Evolutionary conservation across 805 yeast species (phyloP).

Genomic region (Maudiozyma pseudohumilis): DNA sequence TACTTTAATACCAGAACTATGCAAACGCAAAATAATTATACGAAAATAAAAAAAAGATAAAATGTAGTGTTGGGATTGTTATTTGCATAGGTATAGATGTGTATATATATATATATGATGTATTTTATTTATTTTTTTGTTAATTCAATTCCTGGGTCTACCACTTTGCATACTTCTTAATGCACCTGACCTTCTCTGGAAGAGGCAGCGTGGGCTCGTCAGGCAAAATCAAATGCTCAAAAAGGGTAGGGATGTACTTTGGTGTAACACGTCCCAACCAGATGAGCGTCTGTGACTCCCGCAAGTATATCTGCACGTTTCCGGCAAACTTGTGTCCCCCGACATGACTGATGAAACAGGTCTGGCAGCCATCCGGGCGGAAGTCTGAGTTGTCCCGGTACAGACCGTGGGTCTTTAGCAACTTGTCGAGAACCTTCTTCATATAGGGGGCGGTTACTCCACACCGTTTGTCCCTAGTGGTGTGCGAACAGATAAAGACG

Average conservation of each 20-base stretch:
- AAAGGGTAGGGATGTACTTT: slow-evolving; percentile 59
- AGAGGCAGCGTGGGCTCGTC: slow-evolving; percentile 60
- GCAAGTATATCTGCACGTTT: slow-evolving; percentile 67
- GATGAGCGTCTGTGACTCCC: slow-evolving; percentile 40
- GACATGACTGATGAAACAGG: slow-evolving; percentile 70
- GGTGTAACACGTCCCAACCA: slow-evolving; percentile 90
- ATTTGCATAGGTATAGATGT: not conserved
- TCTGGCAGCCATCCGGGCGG: slow-evolving; percentile 64
- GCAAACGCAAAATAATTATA: not conserved
- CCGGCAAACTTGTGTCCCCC: slow-evolving; percentile 97
- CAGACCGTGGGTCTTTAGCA: slow-evolving; percentile 60
- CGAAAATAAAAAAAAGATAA: not conserved
- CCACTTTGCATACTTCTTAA: slow-evolving; percentile 35
- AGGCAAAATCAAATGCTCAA: slow-evolving; percentile 61
- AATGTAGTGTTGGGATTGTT: not conserved
- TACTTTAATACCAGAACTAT: no score
- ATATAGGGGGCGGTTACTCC: slow-evolving; percentile 89
- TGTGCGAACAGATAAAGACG: slow-evolving; percentile 79
- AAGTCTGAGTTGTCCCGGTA: slow-evolving; percentile 70
- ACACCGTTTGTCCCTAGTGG: slow-evolving; percentile 85
- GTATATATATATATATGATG: no score
- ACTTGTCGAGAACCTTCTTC: slow-evolving; percentile 65
- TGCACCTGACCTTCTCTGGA: slow-evolving; percentile 52
- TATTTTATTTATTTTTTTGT: no score
- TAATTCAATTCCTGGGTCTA: no score